Conservation (phyloP, 768 basidiomycete species). For the Amanita muscaria region DNA sequence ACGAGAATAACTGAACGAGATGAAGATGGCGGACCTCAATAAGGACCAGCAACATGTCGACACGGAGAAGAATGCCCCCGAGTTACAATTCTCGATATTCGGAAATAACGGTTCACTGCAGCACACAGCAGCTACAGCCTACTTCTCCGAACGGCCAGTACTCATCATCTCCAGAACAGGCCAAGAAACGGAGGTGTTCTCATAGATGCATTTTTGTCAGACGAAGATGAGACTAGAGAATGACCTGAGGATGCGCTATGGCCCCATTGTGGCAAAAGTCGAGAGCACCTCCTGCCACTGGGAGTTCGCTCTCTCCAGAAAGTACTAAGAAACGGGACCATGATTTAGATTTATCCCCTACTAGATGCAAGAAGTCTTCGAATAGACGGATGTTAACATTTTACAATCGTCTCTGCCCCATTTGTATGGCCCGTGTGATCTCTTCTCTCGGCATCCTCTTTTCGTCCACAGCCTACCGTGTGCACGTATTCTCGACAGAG, state of each 20-base stretch:
- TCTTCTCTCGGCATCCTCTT: no score
- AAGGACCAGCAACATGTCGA: slow-evolving; percentile 13
- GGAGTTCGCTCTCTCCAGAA: not conserved
- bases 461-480: no score
- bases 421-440: no score
- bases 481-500: no score
- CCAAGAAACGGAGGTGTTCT: slow-evolving; percentile 21
- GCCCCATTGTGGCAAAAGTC: no score
- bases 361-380: no score
- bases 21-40: slow-evolving; percentile 14
- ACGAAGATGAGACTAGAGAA: slow-evolving; percentile 25
- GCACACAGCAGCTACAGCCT: not conserved
- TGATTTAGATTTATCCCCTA: no score
- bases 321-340: slow-evolving; percentile 1
- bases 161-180: slow-evolving; percentile 14
- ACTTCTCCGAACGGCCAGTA: slow-evolving; percentile 14
- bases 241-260: slow-evolving; percentile 19
- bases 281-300: not conserved
- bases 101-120: slow-evolving; percentile 14
- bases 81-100: slow-evolving; percentile 18
- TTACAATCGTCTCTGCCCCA: no score
- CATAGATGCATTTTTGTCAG: slow-evolving; percentile 40
- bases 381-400: no score
- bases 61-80: slow-evolving; percentile 11
- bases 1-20: slow-evolving; percentile 14